Percentiles rank a stretch among this genome's conserved stretches.
Conservation (phyloP, 805 yeast species). For the Candida quercuum region DNA sequence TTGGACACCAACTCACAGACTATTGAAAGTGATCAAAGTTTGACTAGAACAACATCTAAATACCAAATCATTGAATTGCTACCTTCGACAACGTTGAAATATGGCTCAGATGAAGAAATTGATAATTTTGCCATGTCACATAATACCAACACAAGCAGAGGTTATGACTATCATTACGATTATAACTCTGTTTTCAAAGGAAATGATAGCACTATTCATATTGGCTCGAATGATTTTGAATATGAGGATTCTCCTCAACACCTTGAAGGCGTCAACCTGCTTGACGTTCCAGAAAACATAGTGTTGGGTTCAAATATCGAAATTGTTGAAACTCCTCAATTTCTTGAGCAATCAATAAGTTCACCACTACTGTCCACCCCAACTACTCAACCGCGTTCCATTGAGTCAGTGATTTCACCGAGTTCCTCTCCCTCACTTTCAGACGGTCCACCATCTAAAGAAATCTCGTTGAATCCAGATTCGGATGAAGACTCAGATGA, state of each 20-base stretch:
- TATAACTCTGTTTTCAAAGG: conserved; percentile 71
- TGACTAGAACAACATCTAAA: neutral
- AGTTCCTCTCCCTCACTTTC: too few relatives aligned
- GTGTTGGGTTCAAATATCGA: conserved; percentile 23
- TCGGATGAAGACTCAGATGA: conserved; percentile 19
- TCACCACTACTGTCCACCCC: neutral
- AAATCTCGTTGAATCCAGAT: conserved; percentile 24
- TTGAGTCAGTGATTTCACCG: too few relatives aligned
- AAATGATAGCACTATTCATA: conserved; percentile 26
- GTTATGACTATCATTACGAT: conserved; percentile 74
- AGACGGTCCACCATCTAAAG: neutral
- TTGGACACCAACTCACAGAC: conserved; percentile 10
- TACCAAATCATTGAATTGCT: conserved; percentile 65
- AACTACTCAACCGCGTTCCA: too few relatives aligned
- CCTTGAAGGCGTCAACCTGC: conserved; percentile 22
- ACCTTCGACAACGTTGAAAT: conserved; percentile 84
- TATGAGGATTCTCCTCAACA: conserved; percentile 20
- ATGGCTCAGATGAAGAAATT: conserved; percentile 60
- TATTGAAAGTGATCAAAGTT: neutral
- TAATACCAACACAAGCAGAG: conserved; percentile 65
- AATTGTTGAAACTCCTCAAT: conserved; percentile 10
- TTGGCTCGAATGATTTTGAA: conserved; percentile 14
- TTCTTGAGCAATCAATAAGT: neutral
- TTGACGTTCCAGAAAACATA: conserved; percentile 25
- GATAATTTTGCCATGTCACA: conserved; percentile 56